phyloP scores from a whole-genome alignment of 2,329 filamentous ascomycete species.

The Exserohilum rostratum region DNA sequence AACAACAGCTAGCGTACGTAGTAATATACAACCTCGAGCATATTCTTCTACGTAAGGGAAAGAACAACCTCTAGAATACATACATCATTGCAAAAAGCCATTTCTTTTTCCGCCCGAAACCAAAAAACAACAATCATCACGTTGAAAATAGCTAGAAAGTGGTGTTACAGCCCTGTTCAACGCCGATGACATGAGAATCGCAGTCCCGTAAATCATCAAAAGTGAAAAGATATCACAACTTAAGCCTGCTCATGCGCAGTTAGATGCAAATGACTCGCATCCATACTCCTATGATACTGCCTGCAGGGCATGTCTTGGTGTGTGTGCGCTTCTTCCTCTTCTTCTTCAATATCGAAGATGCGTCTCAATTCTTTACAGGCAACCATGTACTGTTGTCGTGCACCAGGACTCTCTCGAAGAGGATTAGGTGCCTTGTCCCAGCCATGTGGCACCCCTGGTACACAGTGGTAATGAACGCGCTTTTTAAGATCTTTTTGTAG shows the following conservation, averaged over 20 bases:
- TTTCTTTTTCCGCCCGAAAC: no score
- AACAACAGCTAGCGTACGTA: no score
- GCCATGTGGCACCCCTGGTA: slow-evolving; percentile 65
- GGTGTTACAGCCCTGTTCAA: not conserved
- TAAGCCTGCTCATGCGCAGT: not conserved
- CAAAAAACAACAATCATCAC: no score
- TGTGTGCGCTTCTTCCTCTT: slow-evolving; percentile 27
- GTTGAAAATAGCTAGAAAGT: no score
- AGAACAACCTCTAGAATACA: no score
- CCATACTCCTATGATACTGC: slow-evolving; percentile 19
- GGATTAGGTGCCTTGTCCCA: slow-evolving; percentile 73
- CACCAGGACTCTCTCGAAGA: slow-evolving; percentile 57
- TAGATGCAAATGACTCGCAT: slow-evolving; percentile 4
- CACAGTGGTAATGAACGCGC: slow-evolving; percentile 63
- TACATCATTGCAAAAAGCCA: no score
- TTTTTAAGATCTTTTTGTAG: slow-evolving; percentile 60
- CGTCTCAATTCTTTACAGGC: slow-evolving; percentile 60
- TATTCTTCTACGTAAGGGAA: no score
- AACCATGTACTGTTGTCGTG: slow-evolving; percentile 61
- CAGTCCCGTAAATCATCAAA: not conserved
- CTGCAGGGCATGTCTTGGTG: slow-evolving; percentile 11
- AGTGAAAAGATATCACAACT: not conserved
- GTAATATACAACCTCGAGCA: no score
- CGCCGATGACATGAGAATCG: not conserved
- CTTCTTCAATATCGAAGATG: slow-evolving; percentile 48